Percentiles rank a stretch among this genome's conserved stretches.
Evolutionary conservation across 805 yeast genomes (phyloP).

Genomic region (Ogataea paradorogensis): DNA sequence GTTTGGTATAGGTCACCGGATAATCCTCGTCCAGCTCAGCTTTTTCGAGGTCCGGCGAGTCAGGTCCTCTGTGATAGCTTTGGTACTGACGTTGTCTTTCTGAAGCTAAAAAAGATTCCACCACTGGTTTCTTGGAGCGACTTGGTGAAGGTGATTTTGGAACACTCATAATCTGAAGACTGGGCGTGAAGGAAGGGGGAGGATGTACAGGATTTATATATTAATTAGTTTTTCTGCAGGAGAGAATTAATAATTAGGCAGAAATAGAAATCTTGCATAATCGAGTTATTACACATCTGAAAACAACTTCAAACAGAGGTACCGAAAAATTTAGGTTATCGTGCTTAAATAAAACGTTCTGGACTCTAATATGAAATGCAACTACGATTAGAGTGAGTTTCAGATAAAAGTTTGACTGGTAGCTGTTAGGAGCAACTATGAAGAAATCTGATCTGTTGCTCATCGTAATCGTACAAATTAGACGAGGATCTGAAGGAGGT

Average conservation of each 20-base stretch:
- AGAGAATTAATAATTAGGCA: too few species aligned
- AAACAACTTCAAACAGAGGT: not conserved
- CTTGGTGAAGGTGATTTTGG: slow-evolving; percentile 13
- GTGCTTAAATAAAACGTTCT: not conserved
- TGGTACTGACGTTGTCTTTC: slow-evolving; percentile 18
- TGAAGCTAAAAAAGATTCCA: slow-evolving; percentile 14
- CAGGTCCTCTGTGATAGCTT: slow-evolving; percentile 3
- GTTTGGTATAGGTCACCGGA: not conserved
- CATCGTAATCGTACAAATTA: too few species aligned
- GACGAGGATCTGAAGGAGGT: too few species aligned
- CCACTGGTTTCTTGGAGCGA: slow-evolving; percentile 10
- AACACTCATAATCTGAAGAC: not conserved
- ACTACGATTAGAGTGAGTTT: too few species aligned
- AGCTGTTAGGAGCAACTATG: too few species aligned
- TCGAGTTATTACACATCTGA: not conserved
- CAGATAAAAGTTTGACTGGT: too few species aligned
- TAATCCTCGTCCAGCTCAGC: slow-evolving; percentile 1
- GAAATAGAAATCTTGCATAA: not conserved
- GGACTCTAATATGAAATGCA: not conserved
- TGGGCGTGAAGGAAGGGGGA: not conserved
- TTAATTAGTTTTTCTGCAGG: not conserved
- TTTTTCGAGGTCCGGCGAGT: slow-evolving; percentile 13
- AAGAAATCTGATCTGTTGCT: too few species aligned
- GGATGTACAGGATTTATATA: slow-evolving; percentile 5
- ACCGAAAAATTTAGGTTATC: not conserved